Percentiles rank a stretch among this genome's conserved stretches.
Conservation (phyloP, 306 rosid species). For the Vigna trinervia region DNA sequence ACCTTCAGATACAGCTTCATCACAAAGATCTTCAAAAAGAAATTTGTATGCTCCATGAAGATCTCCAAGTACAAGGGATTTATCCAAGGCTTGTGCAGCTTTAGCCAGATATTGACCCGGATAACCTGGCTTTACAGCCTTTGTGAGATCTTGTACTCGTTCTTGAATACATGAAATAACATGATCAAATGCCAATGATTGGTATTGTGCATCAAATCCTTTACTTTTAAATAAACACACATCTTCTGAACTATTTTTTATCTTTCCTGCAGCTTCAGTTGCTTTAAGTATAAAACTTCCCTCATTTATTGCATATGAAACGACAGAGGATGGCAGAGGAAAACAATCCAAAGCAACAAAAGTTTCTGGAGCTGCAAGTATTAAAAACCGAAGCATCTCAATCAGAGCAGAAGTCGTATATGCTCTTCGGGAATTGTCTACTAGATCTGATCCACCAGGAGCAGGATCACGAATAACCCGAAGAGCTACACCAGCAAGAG, state of each 20-base stretch:
- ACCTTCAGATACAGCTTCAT: slow-evolving; percentile 64
- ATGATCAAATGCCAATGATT: slow-evolving; percentile 48
- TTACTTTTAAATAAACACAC: neutral
- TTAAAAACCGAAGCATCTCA: slow-evolving; percentile 90
- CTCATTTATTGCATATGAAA: slow-evolving; percentile 69
- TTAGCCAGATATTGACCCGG: slow-evolving; percentile 79
- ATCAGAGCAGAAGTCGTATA: slow-evolving; percentile 77
- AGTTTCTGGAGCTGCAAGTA: slow-evolving; percentile 84
- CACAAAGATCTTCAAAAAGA: slow-evolving; percentile 82
- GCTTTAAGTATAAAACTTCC: slow-evolving; percentile 70
- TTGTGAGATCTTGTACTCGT: slow-evolving; percentile 69
- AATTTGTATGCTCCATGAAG: slow-evolving; percentile 63
- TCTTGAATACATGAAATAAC: slow-evolving; percentile 80
- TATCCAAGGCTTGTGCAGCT: slow-evolving; percentile 79
- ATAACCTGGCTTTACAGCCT: slow-evolving; percentile 76
- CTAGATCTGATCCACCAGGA: slow-evolving; percentile 96
- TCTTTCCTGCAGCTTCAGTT: slow-evolving; percentile 65
- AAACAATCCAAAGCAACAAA: slow-evolving; percentile 96
- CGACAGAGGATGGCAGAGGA: slow-evolving; percentile 79
- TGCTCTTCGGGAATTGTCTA: slow-evolving; percentile 87
- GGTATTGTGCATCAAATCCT: neutral
- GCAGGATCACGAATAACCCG: slow-evolving; percentile 80
- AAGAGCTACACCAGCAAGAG: slow-evolving; percentile 79
- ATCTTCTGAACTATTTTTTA: slow-evolving; percentile 64
- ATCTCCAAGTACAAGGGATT: slow-evolving; percentile 81